Evolutionary conservation across 202 grass and related monocot genomes (phyloP), one percentile per base, ranked within the genome.

Genomic region (Carex arenaria): DNA sequence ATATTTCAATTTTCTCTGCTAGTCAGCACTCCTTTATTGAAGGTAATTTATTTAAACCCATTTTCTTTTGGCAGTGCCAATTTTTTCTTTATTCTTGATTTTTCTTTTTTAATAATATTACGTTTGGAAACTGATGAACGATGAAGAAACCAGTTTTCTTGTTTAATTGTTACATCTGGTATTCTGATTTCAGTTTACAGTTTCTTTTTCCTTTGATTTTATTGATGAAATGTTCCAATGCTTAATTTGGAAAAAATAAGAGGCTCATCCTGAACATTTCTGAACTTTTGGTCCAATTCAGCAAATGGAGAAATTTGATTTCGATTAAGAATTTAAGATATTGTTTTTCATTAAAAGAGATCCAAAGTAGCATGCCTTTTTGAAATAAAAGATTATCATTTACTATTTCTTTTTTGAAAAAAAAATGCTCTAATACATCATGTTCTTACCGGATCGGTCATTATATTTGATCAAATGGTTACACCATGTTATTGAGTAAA

Each of bases 1-100:
- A 49, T 65, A 65, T 65, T 81, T 47, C 38, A 26, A 28, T 14
- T 65, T 51, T 42, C 60, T 81, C 57, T 81, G 78, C 78, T 38
- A 51, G 78, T 23, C 78, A 64, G 38, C 57, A 64, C 2, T 36
- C 69, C 52, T 56, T 57, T 55, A 57, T 57, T n/a, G 49, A 77
- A 77, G 78, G 60, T 81, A 19, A 51, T 81, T 65, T 6, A 64
- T 45, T 63, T 26, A 47, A 28, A 65, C 31, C 4, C 12, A 26
- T 64, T 56, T 34, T 62, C 34, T 26, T 36, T 64, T 64, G 26
- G 60, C 19, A 81, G 1, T 15, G 7, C 9, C 20, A 77, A 47
- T 64, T 28, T 80, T 4, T 52, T 79, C 49, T 80, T 38, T 45
- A 5, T 80, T 49, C 1, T 49, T 81, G 38, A 28, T 76, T 55